Conservation (phyloP, 352 stramenopile genomes). For the Globisporangium acanthophoron region DNA sequence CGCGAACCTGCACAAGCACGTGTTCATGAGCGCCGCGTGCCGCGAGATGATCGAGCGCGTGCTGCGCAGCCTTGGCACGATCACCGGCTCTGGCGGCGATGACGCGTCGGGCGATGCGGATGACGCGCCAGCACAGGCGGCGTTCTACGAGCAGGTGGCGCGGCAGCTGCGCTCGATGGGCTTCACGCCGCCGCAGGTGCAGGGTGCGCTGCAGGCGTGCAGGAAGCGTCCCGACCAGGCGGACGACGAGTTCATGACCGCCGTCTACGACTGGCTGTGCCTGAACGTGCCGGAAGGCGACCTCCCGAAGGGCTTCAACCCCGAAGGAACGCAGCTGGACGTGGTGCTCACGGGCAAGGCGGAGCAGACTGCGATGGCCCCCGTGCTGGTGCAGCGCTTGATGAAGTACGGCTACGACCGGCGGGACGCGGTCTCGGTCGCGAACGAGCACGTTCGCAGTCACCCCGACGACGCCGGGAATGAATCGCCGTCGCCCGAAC, state of each 20-base stretch:
- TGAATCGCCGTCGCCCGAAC: conserved; percentile 30
- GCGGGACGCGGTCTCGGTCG: conserved; percentile 35
- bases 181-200: conserved; percentile 45
- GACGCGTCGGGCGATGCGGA: neutral
- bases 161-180: conserved; percentile 45
- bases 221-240: conserved; percentile 18
- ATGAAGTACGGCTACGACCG: conserved; percentile 80
- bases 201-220: conserved; percentile 32
- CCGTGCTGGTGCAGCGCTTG: conserved; percentile 58
- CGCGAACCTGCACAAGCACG: conserved; percentile 83
- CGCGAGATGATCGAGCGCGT: conserved; percentile 86
- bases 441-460: conserved; percentile 32
- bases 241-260: conserved; percentile 29
- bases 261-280: conserved; percentile 77
- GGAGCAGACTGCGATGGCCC: conserved; percentile 13
- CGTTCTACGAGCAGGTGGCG: conserved; percentile 17
- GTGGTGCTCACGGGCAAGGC: conserved; percentile 37
- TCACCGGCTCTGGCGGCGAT: conserved; percentile 12
- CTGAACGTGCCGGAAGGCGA: conserved; percentile 70
- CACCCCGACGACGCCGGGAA: conserved; percentile 13
- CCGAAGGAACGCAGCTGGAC: conserved; percentile 87
- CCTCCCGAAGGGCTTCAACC: conserved; percentile 82
- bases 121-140: conserved; percentile 11
- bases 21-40: conserved; percentile 90
- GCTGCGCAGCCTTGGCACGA: conserved; percentile 38